Evolutionary conservation across 202 grass and related monocot genomes (phyloP), one percentile per base, ranked within the genome.

Genomic region (Eragrostis tef): DNA sequence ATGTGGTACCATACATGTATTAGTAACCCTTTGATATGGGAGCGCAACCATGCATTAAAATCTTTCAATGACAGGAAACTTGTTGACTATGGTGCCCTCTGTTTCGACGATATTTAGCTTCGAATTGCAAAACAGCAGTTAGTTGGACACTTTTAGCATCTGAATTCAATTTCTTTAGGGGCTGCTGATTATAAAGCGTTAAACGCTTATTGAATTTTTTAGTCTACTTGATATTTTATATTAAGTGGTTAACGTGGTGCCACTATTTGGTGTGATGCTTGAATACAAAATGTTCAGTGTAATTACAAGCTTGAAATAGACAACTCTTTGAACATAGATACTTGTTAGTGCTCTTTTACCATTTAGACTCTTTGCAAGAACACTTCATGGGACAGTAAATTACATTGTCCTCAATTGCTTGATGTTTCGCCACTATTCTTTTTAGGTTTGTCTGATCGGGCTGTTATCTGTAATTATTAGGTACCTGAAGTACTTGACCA

Each of bases 401-500:
- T 39, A 5, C 2, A 39, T 39, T 39, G 34, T 39, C 2, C 6
- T 39, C 34, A 39, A 39, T 39, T 39, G 34, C 0, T 39, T 39
- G 34, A 39, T 39, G 11, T 11, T 58, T 58, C 7, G 1, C 54
- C 54, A 24, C 20, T 14, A 22, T 58, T 10, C 2, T 61, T 2
- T 2, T 27, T 26, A 14, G 14, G 4, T 26, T 61, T 61, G 34
- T 39, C 47, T 49, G 47, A 61, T 61, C 24, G 9, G 24, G 27
- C 19, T 11, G 11, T 14, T 22, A 6, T 27, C 4, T 61, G 11
- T 14, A 4, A 57, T 47, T 22, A 46, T 65, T 26, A 65, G 62
- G 62, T 65, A 65, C 15, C 62, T 65, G 62, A 65, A 65, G 62
- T 65, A 65, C 62, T 65, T 65, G 29, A 65, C 62, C 29, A 65